These are phyloP conservation scores for Phyllachora maydis DNA, from an alignment of 2,329 filamentous ascomycete genomes.

Conservation along the genomic window DNA sequence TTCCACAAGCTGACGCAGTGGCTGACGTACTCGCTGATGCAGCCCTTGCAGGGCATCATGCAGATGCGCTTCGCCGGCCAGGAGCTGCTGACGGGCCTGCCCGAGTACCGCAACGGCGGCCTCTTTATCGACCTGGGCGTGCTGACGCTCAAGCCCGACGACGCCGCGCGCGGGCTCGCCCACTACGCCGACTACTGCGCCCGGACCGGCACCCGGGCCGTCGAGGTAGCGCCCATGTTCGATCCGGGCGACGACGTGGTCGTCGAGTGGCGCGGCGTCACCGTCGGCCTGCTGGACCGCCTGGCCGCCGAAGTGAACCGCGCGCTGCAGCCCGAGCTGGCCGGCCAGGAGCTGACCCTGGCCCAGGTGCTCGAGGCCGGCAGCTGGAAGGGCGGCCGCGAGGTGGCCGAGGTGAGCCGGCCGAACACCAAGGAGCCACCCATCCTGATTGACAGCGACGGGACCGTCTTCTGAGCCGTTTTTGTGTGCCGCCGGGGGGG, in stretches of 20 bases:
- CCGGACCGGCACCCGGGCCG: slow-evolving; percentile 42
- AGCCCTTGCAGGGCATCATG: slow-evolving; percentile 34
- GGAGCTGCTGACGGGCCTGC: slow-evolving; percentile 41
- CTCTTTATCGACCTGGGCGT: slow-evolving; percentile 41
- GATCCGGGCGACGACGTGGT: slow-evolving; percentile 38
- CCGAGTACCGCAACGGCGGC: slow-evolving; percentile 54
- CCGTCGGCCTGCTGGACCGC: slow-evolving; percentile 35
- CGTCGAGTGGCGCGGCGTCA: slow-evolving; percentile 45
- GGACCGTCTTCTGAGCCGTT: slow-evolving; percentile 61
- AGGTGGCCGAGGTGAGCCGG: slow-evolving; percentile 85
- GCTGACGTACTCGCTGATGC: slow-evolving; percentile 54
- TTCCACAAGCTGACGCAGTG: slow-evolving; percentile 48
- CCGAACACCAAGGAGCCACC: slow-evolving; percentile 94
- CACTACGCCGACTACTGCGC: slow-evolving; percentile 43
- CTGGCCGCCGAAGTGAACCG: slow-evolving; percentile 35
- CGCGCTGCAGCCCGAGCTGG: slow-evolving; percentile 38
- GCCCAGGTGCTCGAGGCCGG: slow-evolving; percentile 88
- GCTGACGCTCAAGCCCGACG: slow-evolving; percentile 24
- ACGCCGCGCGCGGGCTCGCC: slow-evolving; percentile 18
- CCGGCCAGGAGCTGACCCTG: slow-evolving; percentile 52
- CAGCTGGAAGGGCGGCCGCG: slow-evolving; percentile 95
- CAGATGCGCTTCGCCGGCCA: slow-evolving; percentile 27
- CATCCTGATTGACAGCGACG: slow-evolving; percentile 90
- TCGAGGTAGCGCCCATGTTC: slow-evolving; percentile 36
- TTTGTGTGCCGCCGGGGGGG: too few species aligned